Evolutionary conservation across 2,329 filamentous ascomycete species (phyloP).

Genomic region (Calonectria multiphialidica): DNA sequence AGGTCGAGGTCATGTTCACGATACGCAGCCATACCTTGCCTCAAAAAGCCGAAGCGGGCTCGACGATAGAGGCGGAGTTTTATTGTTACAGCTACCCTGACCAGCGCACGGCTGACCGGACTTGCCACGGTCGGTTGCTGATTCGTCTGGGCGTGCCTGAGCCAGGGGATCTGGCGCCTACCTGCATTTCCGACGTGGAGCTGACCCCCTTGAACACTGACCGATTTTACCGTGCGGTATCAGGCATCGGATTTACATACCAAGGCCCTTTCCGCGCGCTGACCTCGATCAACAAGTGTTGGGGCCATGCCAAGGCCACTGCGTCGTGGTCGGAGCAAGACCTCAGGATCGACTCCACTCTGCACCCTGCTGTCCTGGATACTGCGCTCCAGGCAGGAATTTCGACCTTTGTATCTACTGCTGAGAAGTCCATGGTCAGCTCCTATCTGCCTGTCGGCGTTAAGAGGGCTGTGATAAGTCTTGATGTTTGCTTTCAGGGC

Average conservation of each 20-base stretch:
- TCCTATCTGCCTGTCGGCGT: background rate
- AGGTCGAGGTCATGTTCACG: background rate
- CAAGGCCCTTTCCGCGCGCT: background rate
- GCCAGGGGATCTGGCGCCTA: background rate
- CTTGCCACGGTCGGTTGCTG: background rate
- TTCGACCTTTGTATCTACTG: background rate
- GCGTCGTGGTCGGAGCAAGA: background rate
- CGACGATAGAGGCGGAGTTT: background rate
- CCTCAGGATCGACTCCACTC: background rate
- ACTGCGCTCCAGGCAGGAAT: background rate
- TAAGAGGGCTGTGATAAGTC: background rate
- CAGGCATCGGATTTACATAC: background rate
- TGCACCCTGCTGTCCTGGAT: background rate
- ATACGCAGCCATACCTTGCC: background rate
- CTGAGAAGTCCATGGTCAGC: background rate
- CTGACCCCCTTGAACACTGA: background rate
- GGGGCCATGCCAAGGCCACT: background rate
- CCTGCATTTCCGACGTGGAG: background rate
- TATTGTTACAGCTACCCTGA: background rate
- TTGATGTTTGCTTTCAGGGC: background rate
- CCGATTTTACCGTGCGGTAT: background rate
- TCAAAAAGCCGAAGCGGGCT: background rate
- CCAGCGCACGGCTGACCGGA: background rate
- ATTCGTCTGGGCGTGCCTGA: background rate
- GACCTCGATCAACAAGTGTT: background rate